phyloP scores from a whole-genome alignment of 2,329 filamentous ascomycete species.

The Geosmithia putterillii region DNA sequence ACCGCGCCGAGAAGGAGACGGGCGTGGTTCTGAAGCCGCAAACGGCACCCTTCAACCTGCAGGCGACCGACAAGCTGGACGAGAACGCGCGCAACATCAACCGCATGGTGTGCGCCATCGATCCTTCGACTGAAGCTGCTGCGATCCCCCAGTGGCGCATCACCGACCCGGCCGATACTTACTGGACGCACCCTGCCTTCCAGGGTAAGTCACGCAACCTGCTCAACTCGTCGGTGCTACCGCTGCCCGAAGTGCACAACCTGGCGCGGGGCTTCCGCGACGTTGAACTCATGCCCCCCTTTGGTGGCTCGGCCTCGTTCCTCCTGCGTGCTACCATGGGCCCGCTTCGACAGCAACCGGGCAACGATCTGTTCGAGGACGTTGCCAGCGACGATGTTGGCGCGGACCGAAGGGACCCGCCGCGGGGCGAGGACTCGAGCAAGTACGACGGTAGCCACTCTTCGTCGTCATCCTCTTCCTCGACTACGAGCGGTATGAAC shows the following conservation, averaged over 20 bases:
- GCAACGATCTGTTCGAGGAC: not conserved
- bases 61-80: constrained; percentile 24
- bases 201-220: not conserved
- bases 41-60: constrained; percentile 9
- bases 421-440: not conserved
- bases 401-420: not conserved
- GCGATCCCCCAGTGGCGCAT: not conserved
- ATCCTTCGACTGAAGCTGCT: not conserved
- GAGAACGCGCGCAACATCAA: constrained; percentile 35
- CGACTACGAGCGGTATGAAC: not conserved
- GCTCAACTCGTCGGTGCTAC: constrained; percentile 15
- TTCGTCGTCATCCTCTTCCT: not conserved
- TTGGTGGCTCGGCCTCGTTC: not conserved
- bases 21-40: not conserved
- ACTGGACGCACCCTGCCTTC: not conserved
- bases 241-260: constrained; percentile 25
- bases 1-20: constrained; percentile 9
- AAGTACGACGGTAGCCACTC: not conserved
- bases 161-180: not conserved
- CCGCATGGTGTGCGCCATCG: constrained; percentile 29
- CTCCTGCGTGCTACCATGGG: not conserved
- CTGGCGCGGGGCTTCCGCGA: constrained; percentile 16
- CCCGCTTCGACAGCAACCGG: not conserved
- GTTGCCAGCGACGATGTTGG: not conserved
- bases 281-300: not conserved